phyloP scores from a whole-genome alignment of 176 grass and related monocot genomes.

The Chloris gayana region DNA sequence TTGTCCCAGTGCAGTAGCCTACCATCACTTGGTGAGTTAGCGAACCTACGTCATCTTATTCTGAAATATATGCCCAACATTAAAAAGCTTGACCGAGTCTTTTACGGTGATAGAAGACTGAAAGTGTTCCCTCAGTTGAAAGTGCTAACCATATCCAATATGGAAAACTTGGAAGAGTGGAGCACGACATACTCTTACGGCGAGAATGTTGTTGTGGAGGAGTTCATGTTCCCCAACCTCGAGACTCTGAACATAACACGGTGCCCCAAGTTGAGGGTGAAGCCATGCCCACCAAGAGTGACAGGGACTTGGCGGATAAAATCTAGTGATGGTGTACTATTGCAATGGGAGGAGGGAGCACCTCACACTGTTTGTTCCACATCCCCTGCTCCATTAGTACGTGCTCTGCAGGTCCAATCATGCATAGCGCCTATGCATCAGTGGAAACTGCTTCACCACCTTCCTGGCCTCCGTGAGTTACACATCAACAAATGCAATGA shows the following conservation, averaged over 20 bases:
- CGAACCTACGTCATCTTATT: neutral
- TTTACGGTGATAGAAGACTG: neutral
- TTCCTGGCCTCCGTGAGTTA: neutral
- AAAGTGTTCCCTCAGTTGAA: neutral
- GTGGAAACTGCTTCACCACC: slow-evolving; percentile 26
- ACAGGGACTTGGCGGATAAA: neutral
- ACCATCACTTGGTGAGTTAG: slow-evolving; percentile 13
- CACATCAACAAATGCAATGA: fast-evolving
- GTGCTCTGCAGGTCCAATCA: fast-evolving
- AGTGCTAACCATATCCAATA: neutral
- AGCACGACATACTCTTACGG: neutral
- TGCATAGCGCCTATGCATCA: neutral
- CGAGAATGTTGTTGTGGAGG: fast-evolving
- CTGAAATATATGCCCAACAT: neutral
- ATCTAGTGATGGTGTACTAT: neutral
- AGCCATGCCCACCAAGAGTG: neutral
- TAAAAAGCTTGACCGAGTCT: neutral
- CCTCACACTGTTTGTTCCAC: neutral
- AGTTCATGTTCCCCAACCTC: slow-evolving; percentile 19
- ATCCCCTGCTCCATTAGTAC: neutral
- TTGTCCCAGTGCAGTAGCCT: neutral
- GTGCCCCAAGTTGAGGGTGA: slow-evolving; percentile 21
- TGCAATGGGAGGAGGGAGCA: neutral
- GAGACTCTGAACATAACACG: neutral
- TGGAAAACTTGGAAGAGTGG: slow-evolving; percentile 17